Base-by-base conservation (phyloP, 768 basidiomycete genomes). In the Lentinus tigrinus region DNA sequence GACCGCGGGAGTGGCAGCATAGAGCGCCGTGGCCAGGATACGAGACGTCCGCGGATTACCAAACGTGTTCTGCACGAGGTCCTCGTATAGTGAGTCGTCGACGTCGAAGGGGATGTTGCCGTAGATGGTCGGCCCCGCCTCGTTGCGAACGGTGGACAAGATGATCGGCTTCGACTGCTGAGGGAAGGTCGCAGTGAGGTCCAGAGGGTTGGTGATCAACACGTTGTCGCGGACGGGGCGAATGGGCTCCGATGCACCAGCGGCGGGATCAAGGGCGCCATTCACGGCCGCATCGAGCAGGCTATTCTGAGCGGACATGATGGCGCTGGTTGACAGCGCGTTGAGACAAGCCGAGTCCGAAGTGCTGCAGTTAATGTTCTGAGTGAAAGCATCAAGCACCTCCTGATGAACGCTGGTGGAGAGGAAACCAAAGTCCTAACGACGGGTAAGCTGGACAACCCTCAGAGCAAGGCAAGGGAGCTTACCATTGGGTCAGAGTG, bases 401-500 rank as follows among this genome's bases (percentile, higher is more conserved):
- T 73, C 74, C 43, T 74, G 66, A 52, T 91, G 88, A 17, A 83
- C 82, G 23, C 71, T 64, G 0, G 77, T 60, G 44, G 80, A 75
- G 4, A 90, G 73, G 69, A 92, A 88, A 5, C 91, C 91, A 65
- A 82, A 92, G 69, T 88, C 79, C 90, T 91, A 59, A 4, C 44
- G 16, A 31, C 57, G 34, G 37, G 37, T 62, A 6, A 26, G 52
- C 42, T 6, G 47, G 39, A 1, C 19, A 21, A 34, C 8, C 21
- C 23, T 27, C 11, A 24, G 24, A 10, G 19, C 14, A 1, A 40
- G n/a, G 11, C 31, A 11, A 24, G 2, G 48, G 0, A 21, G 66
- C 80, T 56, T 64, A 88, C 91, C 84, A 95, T 90, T 2, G 93
- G 89, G 66, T 95, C 94, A 0, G 91, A 93, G 53, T 95, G 92